Evolutionary conservation across 371 early-diverging fungal species (phyloP).

Genomic region (Encephalitozoon intestinalis): DNA sequence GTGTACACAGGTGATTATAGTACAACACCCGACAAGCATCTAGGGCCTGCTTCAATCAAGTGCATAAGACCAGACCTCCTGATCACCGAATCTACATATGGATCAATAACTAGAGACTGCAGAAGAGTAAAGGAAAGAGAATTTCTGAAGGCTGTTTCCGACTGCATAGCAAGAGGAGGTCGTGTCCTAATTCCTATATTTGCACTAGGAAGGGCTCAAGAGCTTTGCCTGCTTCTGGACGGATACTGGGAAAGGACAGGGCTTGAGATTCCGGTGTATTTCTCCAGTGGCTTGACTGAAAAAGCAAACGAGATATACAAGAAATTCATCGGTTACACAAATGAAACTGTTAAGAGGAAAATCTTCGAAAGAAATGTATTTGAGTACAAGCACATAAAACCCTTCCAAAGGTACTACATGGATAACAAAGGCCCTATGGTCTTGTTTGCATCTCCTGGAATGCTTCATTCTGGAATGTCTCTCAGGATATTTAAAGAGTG

Average conservation of each 20-base stretch:
- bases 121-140: constrained; percentile 78
- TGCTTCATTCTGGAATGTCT: constrained; percentile 66
- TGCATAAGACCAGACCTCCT: constrained; percentile 74
- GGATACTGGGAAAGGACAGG: constrained; percentile 84
- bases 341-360: constrained; percentile 76
- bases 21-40: constrained; percentile 84
- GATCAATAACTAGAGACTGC: constrained; percentile 81
- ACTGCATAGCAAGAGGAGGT: constrained; percentile 73
- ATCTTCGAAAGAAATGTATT: constrained; percentile 72
- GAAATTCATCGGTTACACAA: constrained; percentile 83
- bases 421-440: constrained; percentile 76
- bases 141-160: constrained; percentile 76
- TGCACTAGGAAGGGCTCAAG: constrained; percentile 87
- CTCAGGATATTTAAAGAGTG: constrained; percentile 75
- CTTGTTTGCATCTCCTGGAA: constrained; percentile 84
- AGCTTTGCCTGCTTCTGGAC: constrained; percentile 81
- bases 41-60: constrained; percentile 84
- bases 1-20: constrained; percentile 95
- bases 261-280: constrained; percentile 73
- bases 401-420: constrained; percentile 66
- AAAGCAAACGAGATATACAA: constrained; percentile 83
- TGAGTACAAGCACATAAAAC: constrained; percentile 79
- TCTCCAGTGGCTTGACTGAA: constrained; percentile 79
- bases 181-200: constrained; percentile 86
- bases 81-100: constrained; percentile 88